These are phyloP conservation scores for Phellopilus nigrolimitatus DNA, from an alignment of 1,284 basidiomycete species.

Conservation along the genomic window DNA sequence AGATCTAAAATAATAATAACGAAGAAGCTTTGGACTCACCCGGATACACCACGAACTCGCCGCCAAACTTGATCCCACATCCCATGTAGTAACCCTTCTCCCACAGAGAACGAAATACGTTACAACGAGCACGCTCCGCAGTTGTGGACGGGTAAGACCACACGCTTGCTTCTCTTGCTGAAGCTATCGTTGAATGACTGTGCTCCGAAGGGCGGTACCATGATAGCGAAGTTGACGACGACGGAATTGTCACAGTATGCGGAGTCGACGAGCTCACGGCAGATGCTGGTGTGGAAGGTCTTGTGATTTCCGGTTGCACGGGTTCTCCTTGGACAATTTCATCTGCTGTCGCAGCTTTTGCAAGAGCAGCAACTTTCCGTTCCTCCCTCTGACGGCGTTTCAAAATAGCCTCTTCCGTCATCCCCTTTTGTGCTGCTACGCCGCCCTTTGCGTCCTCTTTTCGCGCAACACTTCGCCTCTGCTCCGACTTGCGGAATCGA, in stretches of 20 bases:
- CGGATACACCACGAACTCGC: slow-evolving; percentile 94
- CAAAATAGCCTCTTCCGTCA: slow-evolving; percentile 56
- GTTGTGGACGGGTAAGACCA: slow-evolving; percentile 73
- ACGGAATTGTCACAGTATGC: slow-evolving; percentile 58
- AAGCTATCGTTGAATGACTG: slow-evolving; percentile 51
- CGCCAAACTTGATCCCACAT: slow-evolving; percentile 89
- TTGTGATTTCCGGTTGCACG: slow-evolving; percentile 22
- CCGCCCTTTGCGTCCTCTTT: slow-evolving; percentile 42
- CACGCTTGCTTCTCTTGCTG: slow-evolving; percentile 61
- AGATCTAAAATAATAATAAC: slow-evolving; percentile 2
- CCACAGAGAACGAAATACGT: slow-evolving; percentile 78
- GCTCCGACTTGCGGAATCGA: slow-evolving; percentile 40
- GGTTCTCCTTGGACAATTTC: slow-evolving; percentile 25
- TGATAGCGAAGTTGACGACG: slow-evolving; percentile 49
- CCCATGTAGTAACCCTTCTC: slow-evolving; percentile 82
- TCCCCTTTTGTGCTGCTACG: slow-evolving; percentile 38
- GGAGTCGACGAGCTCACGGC: slow-evolving; percentile 26
- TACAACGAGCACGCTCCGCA: slow-evolving; percentile 68
- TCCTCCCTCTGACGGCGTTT: slow-evolving; percentile 72
- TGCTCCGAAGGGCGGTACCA: slow-evolving; percentile 53
- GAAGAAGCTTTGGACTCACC: slow-evolving; percentile 44
- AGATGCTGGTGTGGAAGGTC: slow-evolving; percentile 24
- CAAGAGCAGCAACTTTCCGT: slow-evolving; percentile 39
- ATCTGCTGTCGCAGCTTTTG: slow-evolving; percentile 28
- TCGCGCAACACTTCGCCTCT: slow-evolving; percentile 42